Evolutionary conservation across 176 grass and related monocot genomes (phyloP).

Genomic region (Poa annua): DNA sequence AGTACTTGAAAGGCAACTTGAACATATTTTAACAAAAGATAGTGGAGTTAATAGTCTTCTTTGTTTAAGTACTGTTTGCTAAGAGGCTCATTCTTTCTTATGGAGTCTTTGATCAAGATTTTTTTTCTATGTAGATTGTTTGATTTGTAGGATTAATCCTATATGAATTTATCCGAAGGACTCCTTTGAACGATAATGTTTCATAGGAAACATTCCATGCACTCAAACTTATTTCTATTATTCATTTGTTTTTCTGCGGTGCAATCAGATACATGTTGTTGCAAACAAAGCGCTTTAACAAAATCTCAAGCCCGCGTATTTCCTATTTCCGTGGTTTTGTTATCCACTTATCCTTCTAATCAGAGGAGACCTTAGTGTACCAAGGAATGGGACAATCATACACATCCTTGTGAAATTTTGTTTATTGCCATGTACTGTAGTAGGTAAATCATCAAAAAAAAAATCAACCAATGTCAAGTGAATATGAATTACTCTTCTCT

Average conservation of each 20-base stretch:
- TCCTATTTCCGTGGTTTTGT: neutral
- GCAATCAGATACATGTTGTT: neutral
- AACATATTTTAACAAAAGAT: neutral
- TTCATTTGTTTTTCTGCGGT: neutral
- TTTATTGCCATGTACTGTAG: neutral
- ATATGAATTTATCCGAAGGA: neutral
- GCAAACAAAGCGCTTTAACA: neutral
- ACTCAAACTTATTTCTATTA: neutral
- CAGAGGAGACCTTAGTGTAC: neutral
- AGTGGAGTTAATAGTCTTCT: neutral
- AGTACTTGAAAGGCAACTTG: neutral
- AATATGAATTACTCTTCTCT: constrained; percentile 11
- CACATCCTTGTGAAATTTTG: neutral
- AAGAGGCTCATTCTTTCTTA: neutral
- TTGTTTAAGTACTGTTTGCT: neutral
- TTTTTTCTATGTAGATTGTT: neutral
- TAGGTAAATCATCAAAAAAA: neutral
- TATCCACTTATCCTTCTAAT: neutral
- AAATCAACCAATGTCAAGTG: neutral
- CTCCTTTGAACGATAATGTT: neutral
- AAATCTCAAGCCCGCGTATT: neutral
- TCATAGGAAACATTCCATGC: neutral
- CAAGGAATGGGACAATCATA: neutral
- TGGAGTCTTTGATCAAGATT: neutral
- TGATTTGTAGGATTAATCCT: neutral